Evolutionary conservation across 768 basidiomycete genomes (phyloP).

Genomic region (Russula lepida): DNA sequence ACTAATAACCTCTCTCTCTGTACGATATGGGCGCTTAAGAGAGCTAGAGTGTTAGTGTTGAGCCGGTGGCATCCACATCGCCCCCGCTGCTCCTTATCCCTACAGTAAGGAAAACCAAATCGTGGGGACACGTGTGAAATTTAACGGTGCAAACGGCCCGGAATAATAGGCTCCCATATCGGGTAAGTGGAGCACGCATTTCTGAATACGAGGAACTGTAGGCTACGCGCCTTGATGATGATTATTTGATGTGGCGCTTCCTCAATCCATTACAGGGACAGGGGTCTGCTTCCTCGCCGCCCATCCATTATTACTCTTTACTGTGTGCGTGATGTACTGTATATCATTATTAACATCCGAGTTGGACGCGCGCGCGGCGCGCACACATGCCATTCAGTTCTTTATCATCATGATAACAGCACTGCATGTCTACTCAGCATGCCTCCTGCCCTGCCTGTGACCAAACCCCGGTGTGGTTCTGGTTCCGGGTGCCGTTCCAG

Average conservation of each 20-base stretch:
- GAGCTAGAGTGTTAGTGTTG: too few relatives aligned
- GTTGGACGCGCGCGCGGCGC: not conserved
- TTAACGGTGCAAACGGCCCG: not conserved
- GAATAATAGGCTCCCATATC: not conserved
- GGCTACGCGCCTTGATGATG: too few relatives aligned
- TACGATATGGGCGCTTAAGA: too few relatives aligned
- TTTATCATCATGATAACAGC: not conserved
- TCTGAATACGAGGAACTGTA: not conserved
- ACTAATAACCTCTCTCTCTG: too few relatives aligned
- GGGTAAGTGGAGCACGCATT: conserved; percentile 9
- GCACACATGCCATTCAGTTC: too few relatives aligned
- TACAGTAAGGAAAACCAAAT: not conserved
- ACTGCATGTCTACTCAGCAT: not conserved
- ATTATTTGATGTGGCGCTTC: conserved; percentile 8
- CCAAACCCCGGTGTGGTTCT: not conserved
- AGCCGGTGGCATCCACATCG: not conserved
- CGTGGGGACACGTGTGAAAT: not conserved
- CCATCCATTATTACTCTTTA: not conserved
- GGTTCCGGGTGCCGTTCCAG: not conserved
- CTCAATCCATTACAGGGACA: not conserved
- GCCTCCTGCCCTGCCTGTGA: not conserved
- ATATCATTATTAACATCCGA: conserved; percentile 2
- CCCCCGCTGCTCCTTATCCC: not conserved
- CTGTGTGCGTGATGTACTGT: not conserved
- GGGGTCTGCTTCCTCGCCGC: not conserved